phyloP scores from a whole-genome alignment of 208 protist genomes.

The Phytomonas sp. region DNA sequence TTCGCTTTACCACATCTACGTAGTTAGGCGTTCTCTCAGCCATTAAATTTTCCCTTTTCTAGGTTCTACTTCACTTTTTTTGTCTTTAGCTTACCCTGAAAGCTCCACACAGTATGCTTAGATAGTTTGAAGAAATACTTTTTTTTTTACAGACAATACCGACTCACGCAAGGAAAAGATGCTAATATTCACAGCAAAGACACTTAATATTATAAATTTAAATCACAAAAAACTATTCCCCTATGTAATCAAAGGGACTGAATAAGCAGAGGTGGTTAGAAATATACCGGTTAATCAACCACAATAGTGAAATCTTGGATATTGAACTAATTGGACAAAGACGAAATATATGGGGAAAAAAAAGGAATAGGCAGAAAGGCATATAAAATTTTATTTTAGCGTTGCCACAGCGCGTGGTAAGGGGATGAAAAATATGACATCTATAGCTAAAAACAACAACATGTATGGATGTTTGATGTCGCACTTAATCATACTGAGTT shows the following conservation, averaged over 20 bases:
- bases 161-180: neutral
- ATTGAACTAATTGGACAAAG: neutral
- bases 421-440: neutral
- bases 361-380: neutral
- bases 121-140: neutral
- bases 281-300: neutral
- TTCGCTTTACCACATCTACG: neutral
- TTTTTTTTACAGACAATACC: neutral
- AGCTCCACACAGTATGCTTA: neutral
- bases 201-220: neutral
- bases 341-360: neutral
- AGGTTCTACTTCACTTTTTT: neutral
- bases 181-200: neutral
- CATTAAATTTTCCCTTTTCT: neutral
- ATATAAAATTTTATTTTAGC: neutral
- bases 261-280: neutral
- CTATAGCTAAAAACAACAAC: neutral
- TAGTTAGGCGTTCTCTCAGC: neutral
- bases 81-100: neutral
- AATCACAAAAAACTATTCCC: neutral
- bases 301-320: neutral
- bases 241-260: neutral
- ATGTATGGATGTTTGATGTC: neutral
- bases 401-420: neutral
- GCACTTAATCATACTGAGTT: constrained; percentile 9